Evolutionary conservation across 2,329 filamentous ascomycete species (phyloP).

Genomic region (Corinectria fuckeliana): DNA sequence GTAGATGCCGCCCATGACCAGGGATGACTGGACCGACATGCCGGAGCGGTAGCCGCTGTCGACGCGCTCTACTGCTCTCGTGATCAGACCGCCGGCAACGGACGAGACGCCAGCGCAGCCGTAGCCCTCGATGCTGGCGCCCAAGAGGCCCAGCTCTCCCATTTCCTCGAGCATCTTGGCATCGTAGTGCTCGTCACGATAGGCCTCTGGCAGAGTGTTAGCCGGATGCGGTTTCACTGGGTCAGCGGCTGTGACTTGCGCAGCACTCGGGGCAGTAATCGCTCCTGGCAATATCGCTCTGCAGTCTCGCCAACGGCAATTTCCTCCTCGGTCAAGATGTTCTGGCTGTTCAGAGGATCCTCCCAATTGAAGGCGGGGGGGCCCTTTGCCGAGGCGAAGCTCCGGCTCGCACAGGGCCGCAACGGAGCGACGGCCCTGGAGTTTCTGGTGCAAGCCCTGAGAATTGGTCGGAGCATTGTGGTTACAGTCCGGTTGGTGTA

Average conservation of each 20-base stretch:
- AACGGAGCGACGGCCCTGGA: slow-evolving; percentile 33
- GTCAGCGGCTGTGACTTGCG: slow-evolving; percentile 58
- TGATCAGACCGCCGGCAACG: slow-evolving; percentile 89
- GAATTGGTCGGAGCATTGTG: slow-evolving; percentile 42
- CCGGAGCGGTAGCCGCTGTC: slow-evolving; percentile 91
- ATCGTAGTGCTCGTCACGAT: slow-evolving; percentile 85
- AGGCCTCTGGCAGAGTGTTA: slow-evolving; percentile 67
- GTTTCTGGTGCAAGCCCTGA: slow-evolving; percentile 39
- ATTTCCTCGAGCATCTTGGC: slow-evolving; percentile 86
- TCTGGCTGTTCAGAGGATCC: slow-evolving; percentile 79
- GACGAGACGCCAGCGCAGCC: slow-evolving; percentile 87
- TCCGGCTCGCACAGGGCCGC: slow-evolving; percentile 39
- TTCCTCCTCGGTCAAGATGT: slow-evolving; percentile 88
- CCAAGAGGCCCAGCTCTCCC: slow-evolving; percentile 88
- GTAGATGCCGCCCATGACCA: slow-evolving; percentile 92
- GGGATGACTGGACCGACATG: slow-evolving; percentile 90
- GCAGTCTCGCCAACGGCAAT: slow-evolving; percentile 88
- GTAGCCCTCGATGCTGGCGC: slow-evolving; percentile 85
- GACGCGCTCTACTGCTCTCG: slow-evolving; percentile 86
- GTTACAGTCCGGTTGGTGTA: slow-evolving; percentile 1
- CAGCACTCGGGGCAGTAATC: slow-evolving; percentile 82
- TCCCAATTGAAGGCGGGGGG: slow-evolving; percentile 79
- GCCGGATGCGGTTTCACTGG: not conserved
- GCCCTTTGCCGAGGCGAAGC: slow-evolving; percentile 45
- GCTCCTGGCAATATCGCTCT: slow-evolving; percentile 92